These are phyloP conservation scores for Coemansia biformis DNA, from an alignment of 192 early-diverging fungal genomes.

Conservation along the genomic window DNA sequence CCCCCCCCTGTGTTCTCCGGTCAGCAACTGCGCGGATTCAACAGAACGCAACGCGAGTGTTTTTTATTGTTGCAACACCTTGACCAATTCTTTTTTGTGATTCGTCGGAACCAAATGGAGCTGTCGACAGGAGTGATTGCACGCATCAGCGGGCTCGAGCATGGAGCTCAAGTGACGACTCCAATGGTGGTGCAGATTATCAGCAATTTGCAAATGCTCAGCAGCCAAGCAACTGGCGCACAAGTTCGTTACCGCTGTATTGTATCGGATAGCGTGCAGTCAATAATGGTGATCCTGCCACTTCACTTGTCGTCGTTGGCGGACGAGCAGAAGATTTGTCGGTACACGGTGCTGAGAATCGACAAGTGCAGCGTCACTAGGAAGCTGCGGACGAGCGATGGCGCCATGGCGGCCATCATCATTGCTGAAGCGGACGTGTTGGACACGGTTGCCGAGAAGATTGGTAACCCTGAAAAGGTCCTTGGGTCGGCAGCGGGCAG, in stretches of 20 bases:
- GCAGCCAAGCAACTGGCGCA: conserved; percentile 13
- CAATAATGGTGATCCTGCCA: conserved; percentile 34
- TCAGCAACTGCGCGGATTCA: too few relatives aligned
- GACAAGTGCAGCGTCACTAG: conserved; percentile 25
- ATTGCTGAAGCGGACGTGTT: conserved; percentile 1
- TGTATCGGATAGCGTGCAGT: conserved; percentile 41
- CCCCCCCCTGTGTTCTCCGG: too few relatives aligned
- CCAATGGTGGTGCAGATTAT: conserved; percentile 27
- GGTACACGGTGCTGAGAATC: conserved; percentile 33
- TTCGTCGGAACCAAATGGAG: too few relatives aligned
- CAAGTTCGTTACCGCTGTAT: conserved; percentile 38
- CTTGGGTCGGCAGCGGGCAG: neutral
- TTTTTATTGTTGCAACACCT: too few relatives aligned
- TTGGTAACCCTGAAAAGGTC: conserved; percentile 13
- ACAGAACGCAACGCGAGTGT: too few relatives aligned
- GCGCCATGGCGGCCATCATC: conserved; percentile 13
- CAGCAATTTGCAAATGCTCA: conserved; percentile 35
- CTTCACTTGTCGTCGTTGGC: conserved; percentile 27
- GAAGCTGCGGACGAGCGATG: conserved; percentile 22
- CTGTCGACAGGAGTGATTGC: conserved; percentile 37
- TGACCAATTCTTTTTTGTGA: too few relatives aligned
- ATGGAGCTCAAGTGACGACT: conserved; percentile 12
- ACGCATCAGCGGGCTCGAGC: conserved; percentile 17
- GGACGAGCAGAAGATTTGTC: conserved; percentile 22
- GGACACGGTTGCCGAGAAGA: conserved; percentile 21